These are phyloP conservation scores for Fomitopsis palustris DNA, from an alignment of 1,284 basidiomycete species.

Conservation along the genomic window DNA sequence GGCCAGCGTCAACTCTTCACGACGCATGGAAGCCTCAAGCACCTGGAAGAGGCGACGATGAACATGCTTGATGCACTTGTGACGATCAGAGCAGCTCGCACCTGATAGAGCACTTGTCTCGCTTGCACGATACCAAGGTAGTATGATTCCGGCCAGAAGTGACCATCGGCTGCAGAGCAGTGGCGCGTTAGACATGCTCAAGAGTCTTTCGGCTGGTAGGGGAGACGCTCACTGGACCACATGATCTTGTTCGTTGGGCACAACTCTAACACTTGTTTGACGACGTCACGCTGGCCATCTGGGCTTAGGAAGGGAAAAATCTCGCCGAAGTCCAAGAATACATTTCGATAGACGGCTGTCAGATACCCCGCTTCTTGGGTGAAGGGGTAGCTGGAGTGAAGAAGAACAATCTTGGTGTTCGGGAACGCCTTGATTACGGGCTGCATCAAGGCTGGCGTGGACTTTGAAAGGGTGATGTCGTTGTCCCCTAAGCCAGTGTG, in stretches of 20 bases:
- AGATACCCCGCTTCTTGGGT: conserved; percentile 75
- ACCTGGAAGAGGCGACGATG: conserved; percentile 34
- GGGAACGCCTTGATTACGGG: conserved; percentile 62
- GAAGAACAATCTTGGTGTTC: conserved; percentile 55
- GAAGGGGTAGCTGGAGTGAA: conserved; percentile 73
- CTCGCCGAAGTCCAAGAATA: conserved; percentile 76
- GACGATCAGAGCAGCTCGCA: conserved; percentile 20
- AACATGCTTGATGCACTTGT: neutral
- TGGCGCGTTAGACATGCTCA: conserved; percentile 2
- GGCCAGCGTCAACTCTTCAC: conserved; percentile 42
- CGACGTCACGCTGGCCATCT: conserved; percentile 54
- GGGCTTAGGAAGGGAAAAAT: conserved; percentile 68
- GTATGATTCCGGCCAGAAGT: conserved; percentile 76
- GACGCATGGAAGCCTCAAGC: conserved; percentile 40
- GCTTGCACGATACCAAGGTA: conserved; percentile 66
- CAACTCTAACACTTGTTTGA: conserved; percentile 65
- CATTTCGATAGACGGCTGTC: conserved; percentile 64
- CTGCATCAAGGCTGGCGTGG: conserved; percentile 67
- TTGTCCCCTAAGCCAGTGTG: conserved; percentile 77
- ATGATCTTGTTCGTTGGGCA: conserved; percentile 72
- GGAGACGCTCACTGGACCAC: conserved; percentile 62
- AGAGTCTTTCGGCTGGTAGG: neutral
- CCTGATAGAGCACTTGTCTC: conserved; percentile 56
- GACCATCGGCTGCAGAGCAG: conserved; percentile 55
- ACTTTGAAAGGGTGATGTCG: conserved; percentile 54